These are phyloP conservation scores for Cercospora canescens DNA, from an alignment of 2,329 filamentous ascomycete genomes.

Conservation along the genomic window DNA sequence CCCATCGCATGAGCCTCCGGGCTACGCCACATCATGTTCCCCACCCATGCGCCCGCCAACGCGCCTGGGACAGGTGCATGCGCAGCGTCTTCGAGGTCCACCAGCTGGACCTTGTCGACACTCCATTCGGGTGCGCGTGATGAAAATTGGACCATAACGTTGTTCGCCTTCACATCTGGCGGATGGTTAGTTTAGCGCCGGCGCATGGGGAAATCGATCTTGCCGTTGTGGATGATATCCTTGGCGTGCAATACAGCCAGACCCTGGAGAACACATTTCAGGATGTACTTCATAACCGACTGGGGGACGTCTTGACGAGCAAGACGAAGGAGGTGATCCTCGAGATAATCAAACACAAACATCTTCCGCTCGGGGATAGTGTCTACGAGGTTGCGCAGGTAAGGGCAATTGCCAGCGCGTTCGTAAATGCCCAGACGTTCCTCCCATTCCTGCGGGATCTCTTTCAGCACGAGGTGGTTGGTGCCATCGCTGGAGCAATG, in stretches of 20 bases:
- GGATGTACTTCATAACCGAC: slow-evolving; percentile 42
- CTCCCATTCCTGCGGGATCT: slow-evolving; percentile 30
- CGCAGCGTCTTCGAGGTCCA: slow-evolving; percentile 45
- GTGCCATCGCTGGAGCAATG: slow-evolving; percentile 27
- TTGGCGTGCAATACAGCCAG: slow-evolving; percentile 41
- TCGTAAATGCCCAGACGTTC: slow-evolving; percentile 24
- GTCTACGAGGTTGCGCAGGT: slow-evolving; percentile 43
- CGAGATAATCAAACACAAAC: slow-evolving; percentile 49
- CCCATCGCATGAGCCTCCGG: slow-evolving; percentile 47
- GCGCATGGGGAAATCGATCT: neutral
- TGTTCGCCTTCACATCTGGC: slow-evolving; percentile 47
- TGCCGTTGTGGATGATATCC: slow-evolving; percentile 36
- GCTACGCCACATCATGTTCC: slow-evolving; percentile 50
- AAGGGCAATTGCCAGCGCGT: slow-evolving; percentile 31
- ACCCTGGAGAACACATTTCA: slow-evolving; percentile 45
- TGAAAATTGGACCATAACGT: slow-evolving; percentile 46
- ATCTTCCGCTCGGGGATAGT: slow-evolving; percentile 47
- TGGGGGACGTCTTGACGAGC: slow-evolving; percentile 43
- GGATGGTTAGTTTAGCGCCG: slow-evolving; percentile 20
- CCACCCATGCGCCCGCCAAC: slow-evolving; percentile 40
- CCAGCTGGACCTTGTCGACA: slow-evolving; percentile 42
- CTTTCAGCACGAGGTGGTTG: slow-evolving; percentile 31
- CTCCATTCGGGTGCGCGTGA: slow-evolving; percentile 33
- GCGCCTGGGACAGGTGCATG: slow-evolving; percentile 40
- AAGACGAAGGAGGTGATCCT: slow-evolving; percentile 45